A percentile compares a stretch with the other conserved stretches of the same genome.
Conservation (phyloP, 192 early-diverging fungal species). For the Fimicolochytrium jonesii region DNA sequence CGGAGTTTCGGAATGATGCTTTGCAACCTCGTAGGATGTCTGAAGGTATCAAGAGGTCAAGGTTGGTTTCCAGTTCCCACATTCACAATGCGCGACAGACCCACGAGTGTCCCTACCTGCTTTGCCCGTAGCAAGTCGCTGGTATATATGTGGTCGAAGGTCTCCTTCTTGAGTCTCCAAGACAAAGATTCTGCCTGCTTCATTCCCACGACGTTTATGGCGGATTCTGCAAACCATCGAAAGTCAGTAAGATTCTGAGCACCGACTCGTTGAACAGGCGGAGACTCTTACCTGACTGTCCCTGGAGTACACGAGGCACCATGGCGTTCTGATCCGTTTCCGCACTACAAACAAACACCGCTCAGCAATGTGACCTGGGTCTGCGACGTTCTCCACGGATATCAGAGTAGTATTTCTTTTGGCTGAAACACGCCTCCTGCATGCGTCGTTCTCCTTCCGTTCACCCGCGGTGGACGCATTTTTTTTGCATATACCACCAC, state of each 20-base stretch:
- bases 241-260: background rate
- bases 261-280: background rate
- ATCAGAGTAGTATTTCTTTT: background rate
- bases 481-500: background rate
- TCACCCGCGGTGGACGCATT: background rate
- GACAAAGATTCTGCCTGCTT: conserved; percentile 37
- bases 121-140: conserved; percentile 39
- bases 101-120: conserved; percentile 33
- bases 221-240: conserved; percentile 13
- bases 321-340: conserved; percentile 43
- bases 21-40: conserved; percentile 42
- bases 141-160: conserved; percentile 42
- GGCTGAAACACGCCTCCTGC: background rate
- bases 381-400: background rate
- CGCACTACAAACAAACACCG: conserved; percentile 34
- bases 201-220: conserved; percentile 34
- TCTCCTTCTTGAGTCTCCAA: conserved; percentile 38
- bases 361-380: background rate
- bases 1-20: conserved; percentile 29
- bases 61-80: background rate
- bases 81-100: too few relatives aligned
- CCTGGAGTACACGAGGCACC: conserved; percentile 40
- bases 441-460: background rate
- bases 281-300: conserved; percentile 33
- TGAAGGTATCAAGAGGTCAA: background rate